Base-by-base conservation (phyloP, 2,329 filamentous ascomycete species). In the Teratosphaeriaceae sp. region DNA sequence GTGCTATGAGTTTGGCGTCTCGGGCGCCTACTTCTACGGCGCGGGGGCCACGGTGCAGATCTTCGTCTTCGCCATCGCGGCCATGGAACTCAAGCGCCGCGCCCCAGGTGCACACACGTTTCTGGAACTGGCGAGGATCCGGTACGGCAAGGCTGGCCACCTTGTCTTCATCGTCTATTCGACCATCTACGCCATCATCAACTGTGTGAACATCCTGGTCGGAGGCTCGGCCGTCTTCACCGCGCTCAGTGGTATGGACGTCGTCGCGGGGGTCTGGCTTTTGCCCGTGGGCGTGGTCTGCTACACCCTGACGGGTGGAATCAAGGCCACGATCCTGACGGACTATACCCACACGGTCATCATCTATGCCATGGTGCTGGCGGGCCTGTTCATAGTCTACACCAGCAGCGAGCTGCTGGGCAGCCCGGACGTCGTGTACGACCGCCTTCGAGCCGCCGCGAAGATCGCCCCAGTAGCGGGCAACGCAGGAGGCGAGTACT, bases 1-100 rank as follows among this genome's bases (percentile, higher is more conserved):
- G 6, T 60, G 58, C 8, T 64, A 62, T 35, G 51, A 56, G 31
- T 65, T 61, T 43, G 61, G 62, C 31, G 56, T 63, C 8, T 42
- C 49, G n/a, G 51, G 53, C n/a, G 42, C 49, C 1, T 51, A 44
- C 21, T 55, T 47, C 23, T 48, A 45, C 31, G 46, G 38, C 31
- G 43, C 46, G 6, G 43, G 46, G 23, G 43, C 43, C 4, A 45
- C 38, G n/a, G 40, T 45, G 20, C 46, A 48, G 38, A 48, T 62
- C 54, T 30, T 63, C 27, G 45, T 53, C 11, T 53, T 49, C 38
- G 30, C 41, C 13, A 40, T 45, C 35, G 29, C 45, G 19, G 50
- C 50, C 11, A 53, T 53, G 24, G 50, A 51, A 36, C 37, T 46
- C 21, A 53, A 53, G 33, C 40, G 50, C 5, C 19, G 48, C 26